Base-by-base conservation (phyloP, 2,329 filamentous ascomycete genomes). In the Thielaviopsis ethacetica region DNA sequence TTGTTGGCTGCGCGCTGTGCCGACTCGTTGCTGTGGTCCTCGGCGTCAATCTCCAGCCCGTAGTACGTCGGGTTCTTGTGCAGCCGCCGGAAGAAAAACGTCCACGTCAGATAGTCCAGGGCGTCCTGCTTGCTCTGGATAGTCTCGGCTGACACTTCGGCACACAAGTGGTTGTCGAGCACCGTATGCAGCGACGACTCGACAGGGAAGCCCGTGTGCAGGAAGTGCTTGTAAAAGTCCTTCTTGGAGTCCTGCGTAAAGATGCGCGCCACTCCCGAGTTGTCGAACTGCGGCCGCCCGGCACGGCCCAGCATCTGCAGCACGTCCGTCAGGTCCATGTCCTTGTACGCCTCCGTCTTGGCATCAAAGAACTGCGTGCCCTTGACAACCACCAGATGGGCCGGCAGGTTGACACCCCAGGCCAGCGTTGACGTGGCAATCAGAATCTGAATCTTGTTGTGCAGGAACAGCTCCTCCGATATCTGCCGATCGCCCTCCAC, bases 41-140 rank as follows among this genome's bases (percentile, higher is more conserved):
- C 57, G 0, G 88, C 85, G 0, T 88, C 88, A 52, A 98, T 93
- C 68, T 96, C 87, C 0, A 98, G 82, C 0, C 94, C 94, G 65
- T 98, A 98, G 73, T 95, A 98, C 0, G 91, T 95, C 1, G 93
- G 93, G 66, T 98, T 98, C 76, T 98, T 98, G 75, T 98, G 93
- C 47, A 98, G 74, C 12, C 93, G 80, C 2, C 94, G 83, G 79
- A 98, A 98, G 80, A 98, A 98, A 75, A 98, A 98, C 0, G 94
- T 98, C 93, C 94, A 98, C 0, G 93, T 98, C 57, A 98, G 74
- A 68, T 98, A 98, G 71, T 98, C 94, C 3, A 98, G 79, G 0
- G 93, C 93, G 71, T 98, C 93, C 71, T 98, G 93, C 71, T 96
- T 96, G 9, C 90, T 95, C 34, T 85, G 76, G 56, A 98, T 88